Evolutionary conservation across 139 green algal genomes (phyloP).

Genomic region (Dunaliella primolecta): DNA sequence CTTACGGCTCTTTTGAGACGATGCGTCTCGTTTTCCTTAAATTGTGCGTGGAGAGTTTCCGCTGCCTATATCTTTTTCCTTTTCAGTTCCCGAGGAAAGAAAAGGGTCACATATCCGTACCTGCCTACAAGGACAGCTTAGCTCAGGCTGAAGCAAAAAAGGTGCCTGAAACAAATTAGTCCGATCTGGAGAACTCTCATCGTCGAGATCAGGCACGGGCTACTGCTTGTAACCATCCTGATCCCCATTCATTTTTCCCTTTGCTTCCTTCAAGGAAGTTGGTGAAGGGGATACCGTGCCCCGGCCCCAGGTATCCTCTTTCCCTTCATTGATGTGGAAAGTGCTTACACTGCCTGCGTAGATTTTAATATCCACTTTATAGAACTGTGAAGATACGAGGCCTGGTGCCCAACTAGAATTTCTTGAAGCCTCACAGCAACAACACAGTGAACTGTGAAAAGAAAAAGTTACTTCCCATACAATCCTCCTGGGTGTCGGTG

Average conservation of each 20-base stretch:
- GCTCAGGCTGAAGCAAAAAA: neutral
- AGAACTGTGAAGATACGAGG: too few relatives aligned
- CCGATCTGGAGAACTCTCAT: neutral
- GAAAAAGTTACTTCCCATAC: too few relatives aligned
- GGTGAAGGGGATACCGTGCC: too few relatives aligned
- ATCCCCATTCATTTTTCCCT: neutral
- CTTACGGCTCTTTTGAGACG: neutral
- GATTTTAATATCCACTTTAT: too few relatives aligned
- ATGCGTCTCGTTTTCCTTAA: neutral
- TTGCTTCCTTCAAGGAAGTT: neutral
- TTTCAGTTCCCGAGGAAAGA: too few relatives aligned
- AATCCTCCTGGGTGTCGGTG: too few relatives aligned
- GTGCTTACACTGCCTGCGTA: neutral
- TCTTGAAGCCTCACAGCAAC: too few relatives aligned
- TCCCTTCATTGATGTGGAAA: neutral
- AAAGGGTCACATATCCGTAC: neutral
- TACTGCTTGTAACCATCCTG: neutral
- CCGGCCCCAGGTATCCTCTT: too few relatives aligned
- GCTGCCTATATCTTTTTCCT: too few relatives aligned
- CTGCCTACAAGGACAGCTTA: neutral
- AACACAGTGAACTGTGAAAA: too few relatives aligned
- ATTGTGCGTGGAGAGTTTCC: neutral
- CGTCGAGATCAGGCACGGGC: neutral
- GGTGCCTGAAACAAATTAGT: neutral
- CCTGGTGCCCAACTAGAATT: too few relatives aligned